Evolutionary conservation across 345 rosid genomes (phyloP), one percentile per base, ranked within the genome.

Genomic region (Salix suchowensis): DNA sequence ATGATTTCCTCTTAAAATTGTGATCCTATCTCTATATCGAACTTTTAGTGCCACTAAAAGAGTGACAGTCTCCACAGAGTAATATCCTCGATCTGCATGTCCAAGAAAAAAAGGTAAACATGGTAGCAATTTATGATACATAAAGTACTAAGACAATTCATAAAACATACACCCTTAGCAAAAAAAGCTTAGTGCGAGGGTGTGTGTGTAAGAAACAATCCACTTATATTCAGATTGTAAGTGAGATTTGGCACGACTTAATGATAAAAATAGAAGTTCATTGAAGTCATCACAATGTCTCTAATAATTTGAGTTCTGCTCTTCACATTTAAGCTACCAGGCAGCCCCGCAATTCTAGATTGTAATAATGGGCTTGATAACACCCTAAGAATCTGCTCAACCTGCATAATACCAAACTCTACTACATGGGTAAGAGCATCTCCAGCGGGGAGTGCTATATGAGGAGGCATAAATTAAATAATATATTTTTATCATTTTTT

Each of bases 11-110:
- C 81, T 82, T 34, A 82, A 65, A 71, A 82, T 78, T 26, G 81
- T 82, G 72, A 82, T 82, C 81, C 84, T 78, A 58, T 82, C 84
- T 66, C 84, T 70, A 71, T 82, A 82, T 36, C 84, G 85, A 62
- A 82, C 82, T 72, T 82, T 82, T 61, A 82, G 62, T 26, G 79
- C 79, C 74, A 82, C 85, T 68, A 82, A 82, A 71, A 82, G 82
- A 16, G 85, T 75, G 65, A 82, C 85, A 39, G 85, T 82, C 70
- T 82, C 85, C 79, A 82, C 85, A 3, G 82, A 82, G 72, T 82
- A 82, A 75, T 82, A 82, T 68, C 85, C 85, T 71, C 82, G 76
- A 75, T 82, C 85, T 82, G 73, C 81, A 70, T 42, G 32, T 18
- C 18, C 3, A n/a, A 36, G 12, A 26, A 42, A 48, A 42, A 67